Percentiles rank a stretch among this genome's conserved stretches.
Conservation (phyloP, 306 rosid species). For the Rosa persica region DNA sequence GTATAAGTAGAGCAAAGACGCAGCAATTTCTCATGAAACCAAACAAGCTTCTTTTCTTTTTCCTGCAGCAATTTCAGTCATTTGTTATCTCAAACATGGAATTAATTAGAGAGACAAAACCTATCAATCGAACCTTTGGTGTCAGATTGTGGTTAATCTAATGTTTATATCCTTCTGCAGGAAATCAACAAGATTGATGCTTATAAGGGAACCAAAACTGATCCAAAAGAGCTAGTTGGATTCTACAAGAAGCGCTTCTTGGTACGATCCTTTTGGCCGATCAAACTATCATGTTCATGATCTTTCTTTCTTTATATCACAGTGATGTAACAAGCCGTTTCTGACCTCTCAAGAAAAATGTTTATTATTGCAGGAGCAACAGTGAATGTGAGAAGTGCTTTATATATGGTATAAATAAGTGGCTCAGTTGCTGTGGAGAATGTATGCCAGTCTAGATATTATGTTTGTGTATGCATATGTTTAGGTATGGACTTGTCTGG, state of each 20-base stretch:
- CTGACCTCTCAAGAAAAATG: not conserved
- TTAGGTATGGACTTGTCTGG: not conserved
- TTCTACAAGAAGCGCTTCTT: constrained; percentile 45
- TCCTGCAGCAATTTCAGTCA: not conserved
- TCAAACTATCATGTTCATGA: not conserved
- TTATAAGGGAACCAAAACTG: constrained; percentile 52
- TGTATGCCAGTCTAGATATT: not conserved
- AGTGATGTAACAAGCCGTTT: not conserved
- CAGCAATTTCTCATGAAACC: not conserved
- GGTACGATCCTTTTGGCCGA: constrained; percentile 33
- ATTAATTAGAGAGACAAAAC: not conserved
- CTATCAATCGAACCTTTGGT: not conserved
- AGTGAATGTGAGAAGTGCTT: constrained; percentile 25
- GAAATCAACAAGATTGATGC: constrained; percentile 63
- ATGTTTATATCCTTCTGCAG: constrained; percentile 30
- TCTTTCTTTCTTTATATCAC: not conserved
- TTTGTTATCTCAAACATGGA: not conserved
- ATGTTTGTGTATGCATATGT: not conserved
- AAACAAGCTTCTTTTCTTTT: not conserved
- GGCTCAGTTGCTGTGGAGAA: not conserved
- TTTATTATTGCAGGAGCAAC: constrained; percentile 38
- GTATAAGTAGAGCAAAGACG: not conserved
- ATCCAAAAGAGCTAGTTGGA: constrained; percentile 46
- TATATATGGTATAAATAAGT: not conserved
- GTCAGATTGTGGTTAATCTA: not conserved